Base-by-base conservation (phyloP, 352 stramenopile genomes). In the Thalassiosira pacifica region DNA sequence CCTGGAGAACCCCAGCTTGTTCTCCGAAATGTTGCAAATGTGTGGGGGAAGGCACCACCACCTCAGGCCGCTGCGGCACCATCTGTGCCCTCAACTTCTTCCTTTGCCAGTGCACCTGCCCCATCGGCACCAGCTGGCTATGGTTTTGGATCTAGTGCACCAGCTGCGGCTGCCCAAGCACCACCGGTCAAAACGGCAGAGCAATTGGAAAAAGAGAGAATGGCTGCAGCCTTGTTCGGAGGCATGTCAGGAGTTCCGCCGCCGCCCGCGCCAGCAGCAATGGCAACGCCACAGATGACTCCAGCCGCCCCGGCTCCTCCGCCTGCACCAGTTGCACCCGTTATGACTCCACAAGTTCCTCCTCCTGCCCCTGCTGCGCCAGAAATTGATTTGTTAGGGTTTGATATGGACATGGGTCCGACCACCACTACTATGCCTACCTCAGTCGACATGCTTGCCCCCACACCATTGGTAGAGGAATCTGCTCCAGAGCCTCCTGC, bases 181-280 rank as follows among this genome's bases (percentile, higher is more conserved):
- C 40, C 80, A 10, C 76, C 82, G 52, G 42, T 75, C 48, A 96
- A 96, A 77, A 92, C 93, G 22, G 85, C 82, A 26, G 93, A 95
- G 70, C 88, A 95, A 69, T 75, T 93, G 11, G 91, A 97, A 72
- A 96, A 96, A 78, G 94, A 97, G 88, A 86, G 91, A 79, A 96
- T 98, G 92, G 97, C 98, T 48, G 98, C 97, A 13, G 97, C 97
- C 9, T 95, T 99, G 63, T 99, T 99, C 89, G 97, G 98, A 45
- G 98, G 98, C 31, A 97, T 99, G 60, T 94, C 91, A 66, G 80
- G 79, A 42, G 81, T 83, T 57, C 76, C 83, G 29, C 65, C 81
- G 13, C 64, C 82, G 29, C 67, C 83, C 11, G 32, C 83, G 19
- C 76, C 83, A 42, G 76, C 75, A 29, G n/a, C 78, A 53, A 75